Evolutionary conservation across 306 rosid species (phyloP).

Genomic region (Potentilla sterilis): DNA sequence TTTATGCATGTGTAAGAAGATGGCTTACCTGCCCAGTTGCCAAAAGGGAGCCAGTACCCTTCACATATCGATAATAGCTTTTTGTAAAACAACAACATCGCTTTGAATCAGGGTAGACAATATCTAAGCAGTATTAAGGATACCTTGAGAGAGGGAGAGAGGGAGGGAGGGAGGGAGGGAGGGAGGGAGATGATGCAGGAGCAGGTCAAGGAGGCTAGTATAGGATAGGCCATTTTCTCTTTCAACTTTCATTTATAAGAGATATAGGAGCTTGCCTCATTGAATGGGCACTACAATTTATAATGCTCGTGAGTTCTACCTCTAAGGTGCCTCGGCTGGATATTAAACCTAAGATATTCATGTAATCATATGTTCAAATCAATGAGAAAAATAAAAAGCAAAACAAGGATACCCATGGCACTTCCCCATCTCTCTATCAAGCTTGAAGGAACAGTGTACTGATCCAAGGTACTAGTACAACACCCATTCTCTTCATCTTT

Average conservation of each 20-base stretch:
- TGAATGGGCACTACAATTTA: background rate
- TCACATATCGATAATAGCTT: conserved; percentile 88
- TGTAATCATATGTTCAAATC: conserved; percentile 7
- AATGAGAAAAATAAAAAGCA: background rate
- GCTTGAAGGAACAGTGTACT: conserved; percentile 62
- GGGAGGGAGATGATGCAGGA: conserved; percentile 11
- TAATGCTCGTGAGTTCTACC: background rate
- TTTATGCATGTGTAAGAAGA: conserved; percentile 13
- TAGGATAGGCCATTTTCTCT: background rate
- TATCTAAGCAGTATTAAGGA: conserved; percentile 62
- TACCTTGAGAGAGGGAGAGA: conserved; percentile 15
- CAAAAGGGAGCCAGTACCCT: conserved; percentile 93
- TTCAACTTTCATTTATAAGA: background rate
- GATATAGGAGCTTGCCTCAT: background rate
- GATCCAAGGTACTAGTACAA: conserved; percentile 36
- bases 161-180: conserved; percentile 9
- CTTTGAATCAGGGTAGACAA: conserved; percentile 83
- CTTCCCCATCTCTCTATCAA: conserved; percentile 97
- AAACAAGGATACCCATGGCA: conserved; percentile 97
- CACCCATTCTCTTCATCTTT: conserved; percentile 25
- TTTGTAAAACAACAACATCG: conserved; percentile 95
- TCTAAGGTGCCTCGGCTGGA: background rate
- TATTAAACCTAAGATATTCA: background rate
- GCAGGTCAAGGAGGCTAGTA: background rate
- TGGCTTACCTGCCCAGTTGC: conserved; percentile 68